Percentiles rank a stretch among this genome's conserved stretches.
Evolutionary conservation across 2,329 filamentous ascomycete genomes (phyloP).

Genomic region (Pseudogymnoascus sp.): DNA sequence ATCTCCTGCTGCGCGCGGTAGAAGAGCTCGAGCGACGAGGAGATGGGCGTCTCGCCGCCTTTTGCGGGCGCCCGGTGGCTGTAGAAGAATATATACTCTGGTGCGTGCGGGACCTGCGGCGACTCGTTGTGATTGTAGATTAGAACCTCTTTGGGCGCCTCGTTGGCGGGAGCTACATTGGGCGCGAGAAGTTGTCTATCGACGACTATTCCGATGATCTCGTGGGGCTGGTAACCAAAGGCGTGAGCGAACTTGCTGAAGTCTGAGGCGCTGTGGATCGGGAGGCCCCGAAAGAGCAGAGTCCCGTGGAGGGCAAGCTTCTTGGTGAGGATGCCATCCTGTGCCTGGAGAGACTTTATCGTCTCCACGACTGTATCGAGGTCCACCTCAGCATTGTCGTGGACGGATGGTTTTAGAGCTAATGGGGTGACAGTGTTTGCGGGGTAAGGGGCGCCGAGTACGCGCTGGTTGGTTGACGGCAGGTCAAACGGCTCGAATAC

Average conservation of each 20-base stretch:
- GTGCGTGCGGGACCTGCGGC: constrained; percentile 43
- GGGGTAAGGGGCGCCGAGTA: constrained; percentile 34
- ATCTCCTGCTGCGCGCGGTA: constrained; percentile 38
- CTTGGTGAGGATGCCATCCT: constrained; percentile 32
- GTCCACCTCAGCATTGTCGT: constrained; percentile 17
- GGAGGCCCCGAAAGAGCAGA: constrained; percentile 40
- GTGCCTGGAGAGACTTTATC: constrained; percentile 32
- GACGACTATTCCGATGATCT: constrained; percentile 45
- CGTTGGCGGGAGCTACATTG: constrained; percentile 41
- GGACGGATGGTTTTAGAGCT: constrained; percentile 30
- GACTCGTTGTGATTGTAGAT: constrained; percentile 48
- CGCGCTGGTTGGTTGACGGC: constrained; percentile 35
- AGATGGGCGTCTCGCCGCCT: constrained; percentile 40
- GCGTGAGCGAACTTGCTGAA: constrained; percentile 44
- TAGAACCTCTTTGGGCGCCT: constrained; percentile 39
- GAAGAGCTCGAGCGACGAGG: constrained; percentile 41
- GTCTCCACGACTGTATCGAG: constrained; percentile 32
- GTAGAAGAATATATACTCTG: constrained; percentile 46
- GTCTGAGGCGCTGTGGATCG: constrained; percentile 38
- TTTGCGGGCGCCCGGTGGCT: constrained; percentile 31
- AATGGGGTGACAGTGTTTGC: constrained; percentile 33
- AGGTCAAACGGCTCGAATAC: constrained; percentile 35
- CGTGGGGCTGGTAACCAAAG: constrained; percentile 41
- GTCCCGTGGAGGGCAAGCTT: constrained; percentile 39
- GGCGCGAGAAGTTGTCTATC: constrained; percentile 37